A percentile compares a stretch with the other conserved stretches of the same genome.
Evolutionary conservation across 345 rosid species (phyloP).

Genomic region (Salix dunnii): DNA sequence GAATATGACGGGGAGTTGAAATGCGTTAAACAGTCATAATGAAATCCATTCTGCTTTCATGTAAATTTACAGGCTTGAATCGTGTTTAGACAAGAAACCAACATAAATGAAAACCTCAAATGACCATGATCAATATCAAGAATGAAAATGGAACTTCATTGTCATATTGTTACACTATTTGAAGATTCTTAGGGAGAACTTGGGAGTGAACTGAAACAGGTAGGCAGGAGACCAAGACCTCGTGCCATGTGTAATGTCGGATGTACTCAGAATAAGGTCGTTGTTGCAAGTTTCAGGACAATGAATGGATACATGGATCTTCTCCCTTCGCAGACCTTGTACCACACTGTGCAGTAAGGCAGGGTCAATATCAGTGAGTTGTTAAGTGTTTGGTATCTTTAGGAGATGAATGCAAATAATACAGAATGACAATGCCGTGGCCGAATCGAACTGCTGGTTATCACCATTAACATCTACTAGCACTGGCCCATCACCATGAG

Average conservation of each 20-base stretch:
- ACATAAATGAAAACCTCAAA: background rate
- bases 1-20: background rate
- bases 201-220: slow-evolving; percentile 2
- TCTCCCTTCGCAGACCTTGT: background rate
- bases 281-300: slow-evolving; percentile 16
- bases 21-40: background rate
- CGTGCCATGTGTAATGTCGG: slow-evolving; percentile 18
- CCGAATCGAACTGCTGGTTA: background rate
- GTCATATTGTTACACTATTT: background rate
- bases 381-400: background rate
- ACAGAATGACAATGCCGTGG: background rate
- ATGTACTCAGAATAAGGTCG: slow-evolving; percentile 12
- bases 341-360: background rate
- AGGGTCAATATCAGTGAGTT: slow-evolving; percentile 28
- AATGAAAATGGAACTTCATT: background rate
- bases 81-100: background rate
- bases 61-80: background rate
- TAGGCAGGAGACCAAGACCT: slow-evolving; percentile 14
- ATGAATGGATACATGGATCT: slow-evolving; percentile 5
- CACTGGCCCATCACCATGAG: no score
- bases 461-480: background rate
- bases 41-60: background rate
- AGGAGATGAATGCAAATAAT: background rate
- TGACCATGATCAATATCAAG: background rate
- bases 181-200: slow-evolving; percentile 1